Base-by-base conservation (phyloP, 306 rosid species). In the Ochetophila trinervis region DNA sequence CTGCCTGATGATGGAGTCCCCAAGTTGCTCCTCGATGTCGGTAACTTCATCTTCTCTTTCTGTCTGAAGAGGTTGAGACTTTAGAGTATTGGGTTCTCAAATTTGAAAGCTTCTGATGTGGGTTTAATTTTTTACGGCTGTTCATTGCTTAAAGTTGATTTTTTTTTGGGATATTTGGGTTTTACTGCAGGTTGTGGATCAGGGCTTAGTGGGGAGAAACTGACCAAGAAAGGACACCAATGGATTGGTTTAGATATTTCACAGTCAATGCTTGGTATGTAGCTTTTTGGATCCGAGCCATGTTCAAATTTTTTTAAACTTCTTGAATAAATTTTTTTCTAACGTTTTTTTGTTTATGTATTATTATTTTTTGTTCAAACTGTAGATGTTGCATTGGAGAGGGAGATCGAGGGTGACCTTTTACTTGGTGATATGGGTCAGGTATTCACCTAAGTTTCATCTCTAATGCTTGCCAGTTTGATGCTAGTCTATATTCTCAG, bases 211-310 rank as follows among this genome's bases (percentile, higher is more conserved):
- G 98, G 98, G 0, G 98, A 89, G 79, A 87, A 89, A 13, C 75
- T 89, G 36, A 47, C 98, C 0, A 93, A 89, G 73, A 80, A 64
- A 21, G 91, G 94, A 44, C 95, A 93, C 74, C 91, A 89, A 13
- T 93, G 98, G 98, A 84, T 93, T 68, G 98, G 98, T 56, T 71
- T 87, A 49, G 98, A 93, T 64, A 93, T 93, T 60, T 93, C 98
- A 22, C 80, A 68, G 19, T 93, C 98, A n/a, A 93, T 93, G 98
- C 97, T 93, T 53, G 66, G 98, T 93, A 85, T 60, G 90, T 62
- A 42, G 9, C 40, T 55, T 51, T 8, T 30, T 37, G 52, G 57
- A 36, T 40, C 56, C 55, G 34, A 0, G 50, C 48, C 24, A 14
- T 4, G 17, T 45, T 11, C 19, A 4, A 1, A 11, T 53, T 42